Evolutionary conservation across 2,329 filamentous ascomycete genomes (phyloP), one percentile per base, ranked within the genome.

Genomic region (Metarhizium guizhouense): DNA sequence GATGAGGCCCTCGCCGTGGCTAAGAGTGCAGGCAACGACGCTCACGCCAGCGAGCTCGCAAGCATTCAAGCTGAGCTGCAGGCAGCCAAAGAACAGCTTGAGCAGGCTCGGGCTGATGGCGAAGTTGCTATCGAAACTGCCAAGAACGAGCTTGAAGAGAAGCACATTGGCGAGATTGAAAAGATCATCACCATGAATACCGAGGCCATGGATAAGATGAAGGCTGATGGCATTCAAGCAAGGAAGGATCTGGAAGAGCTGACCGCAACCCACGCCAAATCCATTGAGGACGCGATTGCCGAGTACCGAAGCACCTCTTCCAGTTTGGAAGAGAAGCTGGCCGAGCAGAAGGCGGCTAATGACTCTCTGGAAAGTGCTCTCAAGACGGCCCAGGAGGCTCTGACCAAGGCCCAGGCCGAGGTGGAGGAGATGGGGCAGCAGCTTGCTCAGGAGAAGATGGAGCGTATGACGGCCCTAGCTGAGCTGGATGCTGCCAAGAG

Each of bases 401-500:
- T 81, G 16, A 68, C 65, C 53, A 76, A 77, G 63, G 66, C 73
- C 2, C 70, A 79, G 59, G 68, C 71, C 32, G 81, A 84, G 60
- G 65, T 74, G 36, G 73, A 76, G 59, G 72, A 76, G 29, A 67
- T 83, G 59, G 74, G 76, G 55, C 76, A 78, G 61, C 74, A 79
- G 61, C 76, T 84, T 47, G 81, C 79, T 2, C 73, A 78, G 51
- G 79, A 80, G 60, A 84, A 84, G 73, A 82, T 83, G 72, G 78
- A 78, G 55, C 81, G 81, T 58, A 78, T 81, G 57, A 79, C 77
- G 56, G 76, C 81, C 10, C 75, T 81, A 67, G 82, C 82, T 20
- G 82, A 84, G 52, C 74, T 86, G 16, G 83, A 86, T 58, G 80
- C 80, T 7, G 68, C 73, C 48, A 78, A 75, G 70, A 83, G 73